Percentiles rank a stretch among this genome's conserved stretches.
Evolutionary conservation across 768 basidiomycete genomes (phyloP).

Genomic region (Tremella mesenterica): DNA sequence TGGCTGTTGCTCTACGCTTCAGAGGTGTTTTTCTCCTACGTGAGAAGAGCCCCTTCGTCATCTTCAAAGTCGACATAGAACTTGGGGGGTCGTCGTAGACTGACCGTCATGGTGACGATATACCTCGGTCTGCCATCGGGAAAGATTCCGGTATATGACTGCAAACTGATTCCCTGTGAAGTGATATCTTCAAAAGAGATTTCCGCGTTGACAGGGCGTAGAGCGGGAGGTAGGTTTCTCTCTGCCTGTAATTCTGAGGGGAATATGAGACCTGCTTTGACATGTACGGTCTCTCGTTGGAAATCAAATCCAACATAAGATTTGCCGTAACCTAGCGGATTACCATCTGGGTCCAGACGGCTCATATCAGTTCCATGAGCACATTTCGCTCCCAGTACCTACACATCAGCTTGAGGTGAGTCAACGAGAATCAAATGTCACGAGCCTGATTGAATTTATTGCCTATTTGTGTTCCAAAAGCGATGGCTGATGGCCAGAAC

Average conservation of each 20-base stretch:
- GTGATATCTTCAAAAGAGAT: slow-evolving; percentile 37
- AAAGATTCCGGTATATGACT: background rate
- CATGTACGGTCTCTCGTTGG: slow-evolving; percentile 18
- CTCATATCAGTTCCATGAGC: slow-evolving; percentile 6
- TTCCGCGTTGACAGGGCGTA: slow-evolving; percentile 32
- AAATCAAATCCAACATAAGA: slow-evolving; percentile 36
- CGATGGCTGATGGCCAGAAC: slow-evolving; percentile 28
- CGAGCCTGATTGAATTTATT: slow-evolving; percentile 25
- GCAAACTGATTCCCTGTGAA: slow-evolving; percentile 26
- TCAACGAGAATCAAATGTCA: background rate
- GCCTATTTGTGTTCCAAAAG: slow-evolving; percentile 29
- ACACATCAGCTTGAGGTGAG: background rate
- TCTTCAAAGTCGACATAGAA: slow-evolving; percentile 28
- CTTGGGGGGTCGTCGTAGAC: slow-evolving; percentile 31
- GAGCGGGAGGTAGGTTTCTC: slow-evolving; percentile 18
- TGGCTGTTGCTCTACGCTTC: slow-evolving; percentile 32
- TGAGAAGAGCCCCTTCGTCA: no score
- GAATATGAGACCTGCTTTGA: slow-evolving; percentile 18
- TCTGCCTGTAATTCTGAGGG: no score
- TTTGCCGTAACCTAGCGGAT: background rate
- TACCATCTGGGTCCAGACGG: background rate
- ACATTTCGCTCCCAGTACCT: slow-evolving; percentile 22
- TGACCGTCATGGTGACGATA: slow-evolving; percentile 32
- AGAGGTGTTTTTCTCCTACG: no score
- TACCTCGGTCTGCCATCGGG: background rate